phyloP scores from a whole-genome alignment of 2,329 filamentous ascomycete species.

The Phialocephala sp. region DNA sequence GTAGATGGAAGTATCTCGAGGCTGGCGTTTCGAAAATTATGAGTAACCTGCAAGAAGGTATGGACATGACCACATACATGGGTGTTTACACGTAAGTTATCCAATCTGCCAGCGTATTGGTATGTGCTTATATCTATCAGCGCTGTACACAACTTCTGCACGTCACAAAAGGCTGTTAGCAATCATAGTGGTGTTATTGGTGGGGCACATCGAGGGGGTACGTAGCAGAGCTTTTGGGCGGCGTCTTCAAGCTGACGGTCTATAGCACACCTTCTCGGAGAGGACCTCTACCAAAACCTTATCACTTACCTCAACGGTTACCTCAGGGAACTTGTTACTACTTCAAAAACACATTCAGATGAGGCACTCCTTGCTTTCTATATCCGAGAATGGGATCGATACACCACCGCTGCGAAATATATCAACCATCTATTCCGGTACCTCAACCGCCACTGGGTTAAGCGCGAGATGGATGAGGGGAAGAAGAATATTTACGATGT shows the following conservation, averaged over 20 bases:
- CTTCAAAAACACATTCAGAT: slow-evolving; percentile 82
- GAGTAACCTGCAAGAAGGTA: slow-evolving; percentile 86
- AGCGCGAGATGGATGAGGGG: slow-evolving; percentile 97
- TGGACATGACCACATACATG: slow-evolving; percentile 98
- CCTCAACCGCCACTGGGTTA: slow-evolving; percentile 98
- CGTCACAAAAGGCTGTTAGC: slow-evolving; percentile 91
- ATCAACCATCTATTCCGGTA: slow-evolving; percentile 97
- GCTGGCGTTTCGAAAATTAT: slow-evolving; percentile 91
- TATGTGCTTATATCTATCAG: slow-evolving; percentile 46
- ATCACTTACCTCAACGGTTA: slow-evolving; percentile 84
- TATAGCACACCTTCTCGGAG: slow-evolving; percentile 87
- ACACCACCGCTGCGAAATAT: slow-evolving; percentile 94
- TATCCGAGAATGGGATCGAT: slow-evolving; percentile 95
- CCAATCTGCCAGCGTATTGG: not conserved
- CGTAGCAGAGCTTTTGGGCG: slow-evolving; percentile 26
- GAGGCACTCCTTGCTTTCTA: slow-evolving; percentile 92
- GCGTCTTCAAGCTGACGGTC: slow-evolving; percentile 26
- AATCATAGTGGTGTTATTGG: slow-evolving; percentile 52
- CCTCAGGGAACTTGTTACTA: slow-evolving; percentile 69
- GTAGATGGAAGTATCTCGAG: slow-evolving; percentile 89
- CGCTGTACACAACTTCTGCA: slow-evolving; percentile 98
- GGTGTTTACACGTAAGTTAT: slow-evolving; percentile 81
- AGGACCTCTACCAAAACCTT: slow-evolving; percentile 93
- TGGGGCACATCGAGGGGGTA: slow-evolving; percentile 74
- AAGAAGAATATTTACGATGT: slow-evolving; percentile 99